Evolutionary conservation across 2,329 filamentous ascomycete genomes (phyloP).

Genomic region (Colletotrichum lupini): DNA sequence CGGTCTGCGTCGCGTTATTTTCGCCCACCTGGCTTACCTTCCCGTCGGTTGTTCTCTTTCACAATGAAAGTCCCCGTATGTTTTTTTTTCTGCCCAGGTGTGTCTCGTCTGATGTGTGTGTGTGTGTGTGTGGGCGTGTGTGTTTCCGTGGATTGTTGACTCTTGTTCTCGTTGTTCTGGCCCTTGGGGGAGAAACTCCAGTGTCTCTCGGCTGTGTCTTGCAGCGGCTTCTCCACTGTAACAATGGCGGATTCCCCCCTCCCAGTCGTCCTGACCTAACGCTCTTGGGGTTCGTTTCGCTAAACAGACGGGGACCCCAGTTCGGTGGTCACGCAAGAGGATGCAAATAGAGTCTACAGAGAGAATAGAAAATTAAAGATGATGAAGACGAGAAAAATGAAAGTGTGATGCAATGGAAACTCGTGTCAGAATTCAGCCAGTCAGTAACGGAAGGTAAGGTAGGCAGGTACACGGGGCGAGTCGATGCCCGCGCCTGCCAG

Average conservation of each 20-base stretch:
- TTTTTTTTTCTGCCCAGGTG: not conserved
- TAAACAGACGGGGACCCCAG: not conserved
- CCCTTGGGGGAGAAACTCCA: not conserved
- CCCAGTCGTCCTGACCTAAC: not conserved
- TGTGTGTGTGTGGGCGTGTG: too few species aligned
- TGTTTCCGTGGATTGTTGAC: not conserved
- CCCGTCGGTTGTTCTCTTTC: not conserved
- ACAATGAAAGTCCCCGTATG: too few species aligned
- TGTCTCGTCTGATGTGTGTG: not conserved
- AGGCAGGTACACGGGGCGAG: too few species aligned
- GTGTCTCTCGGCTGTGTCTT: constrained; percentile 10
- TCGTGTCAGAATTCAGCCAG: not conserved
- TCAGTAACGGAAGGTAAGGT: not conserved
- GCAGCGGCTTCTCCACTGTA: constrained; percentile 27
- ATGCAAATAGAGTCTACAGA: not conserved
- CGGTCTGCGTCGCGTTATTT: constrained; percentile 21
- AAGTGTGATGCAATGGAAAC: not conserved
- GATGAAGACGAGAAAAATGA: not conserved
- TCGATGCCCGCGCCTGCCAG: not conserved
- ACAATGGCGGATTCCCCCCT: not conserved
- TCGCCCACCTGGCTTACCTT: not conserved
- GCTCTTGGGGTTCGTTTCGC: not conserved
- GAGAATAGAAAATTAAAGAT: not conserved
- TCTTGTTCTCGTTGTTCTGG: not conserved
- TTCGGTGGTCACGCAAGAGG: not conserved